Base-by-base conservation (phyloP, 805 yeast species). In the Phaffomyces antillensis region DNA sequence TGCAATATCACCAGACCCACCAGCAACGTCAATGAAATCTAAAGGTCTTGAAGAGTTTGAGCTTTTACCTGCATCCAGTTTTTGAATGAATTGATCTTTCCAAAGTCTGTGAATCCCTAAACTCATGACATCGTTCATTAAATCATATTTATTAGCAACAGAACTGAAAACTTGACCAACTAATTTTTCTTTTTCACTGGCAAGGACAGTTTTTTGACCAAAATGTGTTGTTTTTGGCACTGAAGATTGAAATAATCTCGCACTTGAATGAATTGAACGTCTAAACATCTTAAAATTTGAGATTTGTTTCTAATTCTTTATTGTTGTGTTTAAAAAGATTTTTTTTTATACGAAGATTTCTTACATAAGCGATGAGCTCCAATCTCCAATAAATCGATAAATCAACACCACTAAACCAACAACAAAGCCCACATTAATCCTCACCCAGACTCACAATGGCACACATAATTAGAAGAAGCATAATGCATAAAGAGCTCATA, bases 1-100 rank as follows among this genome's bases (percentile, higher is more conserved):
- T 1, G 99, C 99, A 65, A 93, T 91, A 61, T 93, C 99, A 39
- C 99, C 99, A 11, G 98, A 88, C 23, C 99, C 99, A 48, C 99
- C 99, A 25, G 99, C 99, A 46, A 93, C 98, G 65, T 93, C 99
- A 51, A 93, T 73, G 59, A 93, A 91, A 47, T 81, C 78, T 56
- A 93, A 70, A 4, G 96, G 96, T 52, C 82, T 77, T 13, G 79
- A 76, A 5, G 46, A 43, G 39, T 91, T 95, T 6, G 96, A 91
- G 60, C 98, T 77, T 71, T 79, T 80, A 31, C 99, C 99, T 37
- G 97, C 95, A 61, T 93, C 96, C 45, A 93, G 70, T 53, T 86
- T 79, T 55, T 80, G 75, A 57, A 93, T 89, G 62, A 93, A 84
- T 60, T 90, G 96, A 59, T 77, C 79, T 62, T 93, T 93, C 99